These are phyloP conservation scores for Eucalyptus urophylla DNA, from an alignment of 345 rosid genomes.

Conservation along the genomic window DNA sequence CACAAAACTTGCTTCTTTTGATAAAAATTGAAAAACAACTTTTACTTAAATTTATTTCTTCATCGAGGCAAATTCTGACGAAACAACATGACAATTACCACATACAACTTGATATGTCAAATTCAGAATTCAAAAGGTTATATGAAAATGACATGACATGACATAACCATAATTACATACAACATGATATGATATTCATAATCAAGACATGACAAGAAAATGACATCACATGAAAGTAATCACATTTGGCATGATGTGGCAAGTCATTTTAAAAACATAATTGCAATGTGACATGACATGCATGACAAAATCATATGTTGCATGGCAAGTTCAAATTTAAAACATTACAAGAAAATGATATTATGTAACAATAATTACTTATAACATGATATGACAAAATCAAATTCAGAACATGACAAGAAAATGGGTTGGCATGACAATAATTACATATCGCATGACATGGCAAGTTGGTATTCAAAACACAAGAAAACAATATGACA, in stretches of 20 bases:
- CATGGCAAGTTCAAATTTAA: not conserved
- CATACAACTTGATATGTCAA: not conserved
- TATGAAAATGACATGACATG: not conserved
- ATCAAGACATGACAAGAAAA: not conserved
- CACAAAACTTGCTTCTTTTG: too few species aligned
- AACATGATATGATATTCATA: not conserved
- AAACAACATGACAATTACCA: not conserved
- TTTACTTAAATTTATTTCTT: too few species aligned
- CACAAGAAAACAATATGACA: too few species aligned
- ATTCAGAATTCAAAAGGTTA: not conserved
- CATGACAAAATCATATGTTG: not conserved
- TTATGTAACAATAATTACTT: too few species aligned
- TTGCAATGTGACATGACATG: not conserved
- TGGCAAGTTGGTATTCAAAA: too few species aligned
- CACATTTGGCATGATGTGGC: not conserved
- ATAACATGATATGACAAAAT: too few species aligned
- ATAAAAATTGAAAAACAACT: too few species aligned
- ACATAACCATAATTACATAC: not conserved
- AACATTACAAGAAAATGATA: not conserved
- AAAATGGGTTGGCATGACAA: too few species aligned
- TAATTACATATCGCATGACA: too few species aligned
- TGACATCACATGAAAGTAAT: not conserved
- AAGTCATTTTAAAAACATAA: not conserved
- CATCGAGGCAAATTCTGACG: too few species aligned
- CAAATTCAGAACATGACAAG: too few species aligned